A percentile compares a stretch with the other conserved stretches of the same genome.
Conservation (phyloP, 768 basidiomycete species). For the Coprinopsis marcescibilis region DNA sequence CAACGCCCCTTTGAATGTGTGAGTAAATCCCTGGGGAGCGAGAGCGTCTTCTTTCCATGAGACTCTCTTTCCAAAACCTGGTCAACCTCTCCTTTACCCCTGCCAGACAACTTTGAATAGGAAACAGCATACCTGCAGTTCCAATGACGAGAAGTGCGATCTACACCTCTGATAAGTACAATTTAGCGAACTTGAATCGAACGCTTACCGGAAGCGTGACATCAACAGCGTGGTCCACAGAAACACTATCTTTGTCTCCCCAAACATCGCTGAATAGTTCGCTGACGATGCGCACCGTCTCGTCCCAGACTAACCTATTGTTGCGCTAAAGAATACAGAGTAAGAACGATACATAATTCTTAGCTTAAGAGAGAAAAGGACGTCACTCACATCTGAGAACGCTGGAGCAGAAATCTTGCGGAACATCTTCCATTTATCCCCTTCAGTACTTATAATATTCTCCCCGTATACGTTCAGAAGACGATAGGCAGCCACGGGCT, state of each 20-base stretch:
- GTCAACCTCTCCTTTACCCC: not conserved
- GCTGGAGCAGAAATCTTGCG: no score
- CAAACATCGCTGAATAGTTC: slow-evolving; percentile 43
- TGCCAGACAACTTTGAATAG: not conserved
- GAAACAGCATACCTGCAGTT: slow-evolving; percentile 34
- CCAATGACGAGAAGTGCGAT: slow-evolving; percentile 52
- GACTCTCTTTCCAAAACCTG: slow-evolving; percentile 46
- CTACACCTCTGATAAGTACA: slow-evolving; percentile 24
- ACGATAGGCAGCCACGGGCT: no score
- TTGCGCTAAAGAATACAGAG: no score
- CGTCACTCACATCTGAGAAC: no score
- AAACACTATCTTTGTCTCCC: slow-evolving; percentile 31
- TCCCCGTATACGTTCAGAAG: no score
- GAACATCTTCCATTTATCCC: no score
- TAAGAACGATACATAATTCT: no score
- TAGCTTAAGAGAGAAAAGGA: no score
- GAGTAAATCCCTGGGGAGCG: slow-evolving; percentile 33
- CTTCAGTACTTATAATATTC: no score
- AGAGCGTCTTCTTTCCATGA: slow-evolving; percentile 35
- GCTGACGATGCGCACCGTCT: slow-evolving; percentile 30
- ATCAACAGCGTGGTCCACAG: slow-evolving; percentile 38
- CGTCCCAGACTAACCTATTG: slow-evolving; percentile 43
- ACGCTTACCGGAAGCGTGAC: slow-evolving; percentile 44
- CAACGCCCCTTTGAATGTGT: slow-evolving; percentile 40
- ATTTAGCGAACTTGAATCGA: not conserved